A percentile compares a stretch with the other conserved stretches of the same genome.
Conservation (phyloP, 2,329 filamentous ascomycete genomes). For the Dothidotthia symphoricarpi region DNA sequence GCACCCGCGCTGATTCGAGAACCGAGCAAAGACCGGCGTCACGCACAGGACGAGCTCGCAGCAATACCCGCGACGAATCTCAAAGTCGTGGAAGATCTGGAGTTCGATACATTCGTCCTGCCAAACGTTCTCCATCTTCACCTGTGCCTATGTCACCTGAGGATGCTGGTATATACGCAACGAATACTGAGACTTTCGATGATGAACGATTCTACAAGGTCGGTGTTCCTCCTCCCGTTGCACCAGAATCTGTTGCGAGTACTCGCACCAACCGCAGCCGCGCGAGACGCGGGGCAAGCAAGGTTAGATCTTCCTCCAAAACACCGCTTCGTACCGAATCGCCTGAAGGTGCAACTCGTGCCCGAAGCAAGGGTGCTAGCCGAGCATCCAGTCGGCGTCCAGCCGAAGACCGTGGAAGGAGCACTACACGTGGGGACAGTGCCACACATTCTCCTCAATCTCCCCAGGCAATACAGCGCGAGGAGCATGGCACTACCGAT, state of each 20-base stretch:
- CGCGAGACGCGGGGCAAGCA: conserved; percentile 32
- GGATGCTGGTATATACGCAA: conserved; percentile 54
- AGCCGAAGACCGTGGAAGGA: conserved; percentile 36
- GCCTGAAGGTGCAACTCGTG: conserved; percentile 29
- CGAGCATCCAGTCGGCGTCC: conserved; percentile 39
- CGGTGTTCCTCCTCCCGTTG: conserved; percentile 34
- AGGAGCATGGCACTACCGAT: conserved; percentile 56
- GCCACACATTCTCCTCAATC: conserved; percentile 74
- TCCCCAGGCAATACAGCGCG: conserved; percentile 69
- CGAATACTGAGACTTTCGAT: conserved; percentile 49
- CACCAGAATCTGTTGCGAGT: conserved; percentile 40
- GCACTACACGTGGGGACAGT: conserved; percentile 44
- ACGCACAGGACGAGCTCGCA: conserved; percentile 49
- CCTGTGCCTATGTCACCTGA: conserved; percentile 94
- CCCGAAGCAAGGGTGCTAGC: conserved; percentile 33
- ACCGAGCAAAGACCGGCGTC: conserved; percentile 49
- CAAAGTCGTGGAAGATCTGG: conserved; percentile 68
- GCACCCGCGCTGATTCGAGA: conserved; percentile 40
- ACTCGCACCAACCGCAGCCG: conserved; percentile 38
- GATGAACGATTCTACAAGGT: conserved; percentile 51
- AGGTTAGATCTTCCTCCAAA: conserved; percentile 40
- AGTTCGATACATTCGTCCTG: conserved; percentile 67
- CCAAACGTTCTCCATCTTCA: conserved; percentile 86
- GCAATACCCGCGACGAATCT: conserved; percentile 58
- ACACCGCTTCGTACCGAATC: conserved; percentile 35